Percentiles rank a stretch among this genome's conserved stretches.
phyloP scores from a whole-genome alignment of 768 basidiomycete genomes.

The Podaxis pistillaris region DNA sequence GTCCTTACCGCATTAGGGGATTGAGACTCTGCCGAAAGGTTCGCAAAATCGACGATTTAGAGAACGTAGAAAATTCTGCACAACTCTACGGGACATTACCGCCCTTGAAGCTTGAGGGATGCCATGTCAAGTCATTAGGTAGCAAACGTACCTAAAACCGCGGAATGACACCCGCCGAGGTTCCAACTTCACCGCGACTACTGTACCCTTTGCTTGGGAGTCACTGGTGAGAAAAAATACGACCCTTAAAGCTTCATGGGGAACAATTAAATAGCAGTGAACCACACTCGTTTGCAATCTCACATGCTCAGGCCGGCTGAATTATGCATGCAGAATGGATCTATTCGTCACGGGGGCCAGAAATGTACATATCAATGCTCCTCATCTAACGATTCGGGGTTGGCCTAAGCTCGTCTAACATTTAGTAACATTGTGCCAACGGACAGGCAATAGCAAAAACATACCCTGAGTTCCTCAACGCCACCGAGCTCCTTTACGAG shows the following conservation, averaged over 20 bases:
- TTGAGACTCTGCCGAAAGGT: no score
- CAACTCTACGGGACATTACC: no score
- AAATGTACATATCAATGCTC: slow-evolving; percentile 21
- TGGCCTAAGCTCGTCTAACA: slow-evolving; percentile 37
- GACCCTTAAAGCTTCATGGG: background rate
- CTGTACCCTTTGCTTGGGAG: no score
- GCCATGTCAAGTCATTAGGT: no score
- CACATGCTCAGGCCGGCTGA: background rate
- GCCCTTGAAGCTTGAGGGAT: no score
- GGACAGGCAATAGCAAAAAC: slow-evolving; percentile 18
- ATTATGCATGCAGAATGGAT: background rate
- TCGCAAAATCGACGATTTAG: no score
- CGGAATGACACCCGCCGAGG: no score
- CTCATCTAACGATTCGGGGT: slow-evolving; percentile 48
- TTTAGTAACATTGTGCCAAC: background rate
- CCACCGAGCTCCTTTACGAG: slow-evolving; percentile 79
- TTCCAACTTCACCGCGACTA: no score
- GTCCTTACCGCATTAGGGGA: no score
- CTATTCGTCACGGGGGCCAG: background rate
- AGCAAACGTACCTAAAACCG: no score
- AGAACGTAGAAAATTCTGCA: no score
- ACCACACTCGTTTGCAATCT: background rate
- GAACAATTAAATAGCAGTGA: background rate
- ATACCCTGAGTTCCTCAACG: slow-evolving; percentile 73
- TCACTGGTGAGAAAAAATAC: background rate